A percentile compares a stretch with the other conserved stretches of the same genome.
These are phyloP conservation scores for Ustilago shanxiensis DNA, from an alignment of 1,284 basidiomycete genomes.

Conservation along the genomic window DNA sequence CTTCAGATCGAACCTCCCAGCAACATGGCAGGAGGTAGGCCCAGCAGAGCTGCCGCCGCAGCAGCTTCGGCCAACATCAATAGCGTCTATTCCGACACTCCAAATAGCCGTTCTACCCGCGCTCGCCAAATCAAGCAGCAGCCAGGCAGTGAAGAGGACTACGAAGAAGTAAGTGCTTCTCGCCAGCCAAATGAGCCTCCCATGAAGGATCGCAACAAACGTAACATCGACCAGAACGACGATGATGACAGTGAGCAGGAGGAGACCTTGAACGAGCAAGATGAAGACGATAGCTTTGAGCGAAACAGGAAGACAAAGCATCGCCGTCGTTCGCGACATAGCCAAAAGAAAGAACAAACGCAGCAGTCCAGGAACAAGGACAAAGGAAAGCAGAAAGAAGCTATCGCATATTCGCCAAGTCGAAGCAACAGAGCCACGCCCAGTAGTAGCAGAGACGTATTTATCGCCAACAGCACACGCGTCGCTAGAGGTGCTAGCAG, in stretches of 20 bases:
- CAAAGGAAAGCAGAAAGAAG: slow-evolving; percentile 13
- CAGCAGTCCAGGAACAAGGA: background rate
- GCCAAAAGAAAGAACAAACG: background rate
- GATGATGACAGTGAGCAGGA: background rate
- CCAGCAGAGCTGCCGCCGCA: slow-evolving; percentile 24
- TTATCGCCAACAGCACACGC: background rate
- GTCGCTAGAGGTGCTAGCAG: background rate
- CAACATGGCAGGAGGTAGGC: slow-evolving; percentile 21
- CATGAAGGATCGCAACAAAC: background rate
- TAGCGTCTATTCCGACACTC: slow-evolving; percentile 16
- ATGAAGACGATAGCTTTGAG: background rate
- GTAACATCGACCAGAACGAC: background rate
- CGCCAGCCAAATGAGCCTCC: background rate
- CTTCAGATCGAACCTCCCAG: slow-evolving; percentile 31
- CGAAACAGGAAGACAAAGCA: background rate
- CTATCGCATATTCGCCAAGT: background rate
- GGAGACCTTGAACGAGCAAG: background rate
- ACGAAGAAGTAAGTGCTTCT: slow-evolving; percentile 37
- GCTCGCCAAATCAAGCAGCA: slow-evolving; percentile 27
- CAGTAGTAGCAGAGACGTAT: background rate
- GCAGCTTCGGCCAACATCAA: slow-evolving; percentile 30
- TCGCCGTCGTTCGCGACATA: background rate
- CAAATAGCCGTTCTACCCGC: slow-evolving; percentile 12
- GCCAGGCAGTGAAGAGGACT: slow-evolving; percentile 44
- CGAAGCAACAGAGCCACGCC: background rate